phyloP scores from a whole-genome alignment of 208 protist genomes.

The Trypanosoma congolense region DNA sequence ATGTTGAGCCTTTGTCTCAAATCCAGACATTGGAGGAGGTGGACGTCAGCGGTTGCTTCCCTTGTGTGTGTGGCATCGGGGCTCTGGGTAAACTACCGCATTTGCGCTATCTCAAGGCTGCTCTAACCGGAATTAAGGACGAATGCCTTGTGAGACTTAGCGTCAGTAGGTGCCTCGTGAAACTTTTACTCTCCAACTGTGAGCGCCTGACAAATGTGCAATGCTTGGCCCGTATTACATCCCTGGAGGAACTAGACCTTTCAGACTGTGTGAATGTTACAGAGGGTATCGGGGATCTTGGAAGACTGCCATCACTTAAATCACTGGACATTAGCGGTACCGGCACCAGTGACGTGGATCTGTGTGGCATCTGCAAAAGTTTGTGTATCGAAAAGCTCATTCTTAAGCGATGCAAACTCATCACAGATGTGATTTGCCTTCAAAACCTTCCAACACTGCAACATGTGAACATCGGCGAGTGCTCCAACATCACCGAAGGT shows the following conservation, averaged over 20 bases:
- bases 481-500: constrained; percentile 20
- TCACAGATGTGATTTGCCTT: constrained; percentile 9
- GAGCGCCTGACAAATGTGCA: constrained; percentile 10
- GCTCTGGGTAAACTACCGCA: constrained; percentile 1
- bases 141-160: background rate
- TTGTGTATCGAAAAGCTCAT: constrained; percentile 1
- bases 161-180: constrained; percentile 1
- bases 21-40: constrained; percentile 3
- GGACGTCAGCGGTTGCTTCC: constrained; percentile 1
- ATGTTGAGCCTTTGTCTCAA: constrained; percentile 15
- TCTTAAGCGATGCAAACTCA: background rate
- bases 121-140: constrained; percentile 3
- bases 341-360: constrained; percentile 9
- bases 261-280: constrained; percentile 6
- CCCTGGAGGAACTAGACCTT: constrained; percentile 14
- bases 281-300: constrained; percentile 7
- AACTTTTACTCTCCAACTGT: constrained; percentile 15
- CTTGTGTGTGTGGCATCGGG: constrained; percentile 2
- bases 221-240: constrained; percentile 2
- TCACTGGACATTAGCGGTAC: constrained; percentile 20
- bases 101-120: constrained; percentile 2
- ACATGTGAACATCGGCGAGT: constrained; percentile 24
- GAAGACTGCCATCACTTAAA: constrained; percentile 16
- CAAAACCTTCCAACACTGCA: constrained; percentile 17
- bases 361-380: background rate